Evolutionary conservation across 2,329 filamentous ascomycete species (phyloP).

Genomic region (Claviceps pazoutovae): DNA sequence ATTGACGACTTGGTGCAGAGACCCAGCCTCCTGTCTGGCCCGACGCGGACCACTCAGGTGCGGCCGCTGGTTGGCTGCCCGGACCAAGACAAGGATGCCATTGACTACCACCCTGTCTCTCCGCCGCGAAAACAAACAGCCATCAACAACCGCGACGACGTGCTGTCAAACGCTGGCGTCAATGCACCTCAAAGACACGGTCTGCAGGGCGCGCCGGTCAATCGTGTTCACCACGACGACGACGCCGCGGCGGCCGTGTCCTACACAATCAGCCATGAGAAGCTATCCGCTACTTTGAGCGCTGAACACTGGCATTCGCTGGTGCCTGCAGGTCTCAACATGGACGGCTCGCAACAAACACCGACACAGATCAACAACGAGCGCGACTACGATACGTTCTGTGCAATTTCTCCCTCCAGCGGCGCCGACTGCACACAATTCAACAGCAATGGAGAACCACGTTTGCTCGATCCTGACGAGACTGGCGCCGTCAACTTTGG

Average conservation of each 20-base stretch:
- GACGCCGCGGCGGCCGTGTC: neutral
- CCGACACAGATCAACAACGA: constrained; percentile 43
- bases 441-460: constrained; percentile 17
- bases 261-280: constrained; percentile 7
- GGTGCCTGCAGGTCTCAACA: constrained; percentile 11
- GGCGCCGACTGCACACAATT: constrained; percentile 14
- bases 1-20: neutral
- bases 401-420: constrained; percentile 16
- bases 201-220: constrained; percentile 1
- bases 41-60: neutral
- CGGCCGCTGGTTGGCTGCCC: neutral
- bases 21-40: neutral
- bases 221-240: neutral
- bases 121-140: constrained; percentile 4
- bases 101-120: constrained; percentile 1
- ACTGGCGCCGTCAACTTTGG: constrained; percentile 36
- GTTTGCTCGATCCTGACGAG: constrained; percentile 31
- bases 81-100: constrained; percentile 2
- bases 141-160: constrained; percentile 1
- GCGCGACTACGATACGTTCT: constrained; percentile 39
- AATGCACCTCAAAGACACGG: neutral
- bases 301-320: neutral
- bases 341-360: constrained; percentile 36
- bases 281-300: constrained; percentile 1
- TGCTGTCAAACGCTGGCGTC: neutral